Evolutionary conservation across 345 rosid species (phyloP).

Genomic region (Populus ilicifolia): DNA sequence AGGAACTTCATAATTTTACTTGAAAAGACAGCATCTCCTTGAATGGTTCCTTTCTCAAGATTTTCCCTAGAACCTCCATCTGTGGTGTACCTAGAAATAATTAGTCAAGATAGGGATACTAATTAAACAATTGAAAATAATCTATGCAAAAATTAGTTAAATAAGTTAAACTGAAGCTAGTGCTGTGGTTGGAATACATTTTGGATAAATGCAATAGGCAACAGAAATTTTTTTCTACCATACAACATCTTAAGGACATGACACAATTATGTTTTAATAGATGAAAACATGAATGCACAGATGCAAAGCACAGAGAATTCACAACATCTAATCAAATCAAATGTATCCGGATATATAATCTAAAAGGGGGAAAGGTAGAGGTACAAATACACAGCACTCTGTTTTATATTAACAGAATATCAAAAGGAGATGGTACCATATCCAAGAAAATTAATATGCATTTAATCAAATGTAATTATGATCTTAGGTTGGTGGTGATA

Average conservation of each 20-base stretch:
- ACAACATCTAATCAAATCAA: no score
- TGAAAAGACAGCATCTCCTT: constrained; percentile 61
- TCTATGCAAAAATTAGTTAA: background rate
- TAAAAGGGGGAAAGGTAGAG: no score
- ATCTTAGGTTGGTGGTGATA: background rate
- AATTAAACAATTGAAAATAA: background rate
- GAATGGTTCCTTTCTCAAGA: constrained; percentile 76
- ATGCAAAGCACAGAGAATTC: no score
- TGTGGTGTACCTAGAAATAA: constrained; percentile 68
- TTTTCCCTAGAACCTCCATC: constrained; percentile 78
- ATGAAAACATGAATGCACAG: no score
- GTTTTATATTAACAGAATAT: no score
- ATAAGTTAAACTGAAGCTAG: background rate
- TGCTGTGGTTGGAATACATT: background rate
- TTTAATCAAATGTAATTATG: background rate
- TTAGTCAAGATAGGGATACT: constrained; percentile 1
- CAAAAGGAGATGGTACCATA: no score
- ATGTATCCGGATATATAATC: no score
- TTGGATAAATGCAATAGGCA: background rate
- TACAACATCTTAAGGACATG: background rate
- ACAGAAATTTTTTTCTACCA: background rate
- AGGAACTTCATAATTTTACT: constrained; percentile 33
- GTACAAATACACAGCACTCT: no score
- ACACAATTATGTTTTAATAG: background rate
- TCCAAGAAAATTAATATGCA: background rate